Evolutionary conservation across 2,329 filamentous ascomycete genomes (phyloP).

Genomic region (Aspergillus sp.): DNA sequence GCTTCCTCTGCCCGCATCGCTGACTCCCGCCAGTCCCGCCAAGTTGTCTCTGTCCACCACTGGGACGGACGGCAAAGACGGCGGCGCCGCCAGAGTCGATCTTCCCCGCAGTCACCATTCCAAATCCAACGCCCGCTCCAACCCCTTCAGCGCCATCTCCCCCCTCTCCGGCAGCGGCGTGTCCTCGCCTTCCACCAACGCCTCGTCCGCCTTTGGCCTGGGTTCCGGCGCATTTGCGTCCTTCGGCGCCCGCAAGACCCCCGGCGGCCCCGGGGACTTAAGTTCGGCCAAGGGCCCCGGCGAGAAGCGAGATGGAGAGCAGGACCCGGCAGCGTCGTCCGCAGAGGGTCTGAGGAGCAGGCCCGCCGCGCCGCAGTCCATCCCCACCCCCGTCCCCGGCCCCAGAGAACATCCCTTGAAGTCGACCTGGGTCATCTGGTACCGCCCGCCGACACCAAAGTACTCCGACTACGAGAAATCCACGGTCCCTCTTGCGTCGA

Average conservation of each 20-base stretch:
- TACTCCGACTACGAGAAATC: conserved; percentile 98
- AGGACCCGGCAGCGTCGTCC: conserved; percentile 16
- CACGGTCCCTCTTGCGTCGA: conserved; percentile 72
- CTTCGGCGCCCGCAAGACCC: conserved; percentile 86
- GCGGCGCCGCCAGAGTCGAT: conserved; percentile 43
- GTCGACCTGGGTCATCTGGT: conserved; percentile 94
- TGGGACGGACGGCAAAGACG: conserved; percentile 46
- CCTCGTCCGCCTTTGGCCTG: conserved; percentile 83
- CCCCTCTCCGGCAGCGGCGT: conserved; percentile 60
- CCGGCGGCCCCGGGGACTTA: conserved; percentile 70
- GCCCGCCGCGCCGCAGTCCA: conserved; percentile 21
- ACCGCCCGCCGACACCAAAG: conserved; percentile 90
- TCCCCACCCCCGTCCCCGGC: conserved; percentile 23
- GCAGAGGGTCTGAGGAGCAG: conserved; percentile 28
- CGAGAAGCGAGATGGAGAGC: conserved; percentile 53
- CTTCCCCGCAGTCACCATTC: conserved; percentile 55
- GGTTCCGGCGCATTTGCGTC: conserved; percentile 94
- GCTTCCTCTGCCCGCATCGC: conserved; percentile 11
- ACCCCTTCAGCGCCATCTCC: conserved; percentile 69
- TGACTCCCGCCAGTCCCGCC: conserved; percentile 52
- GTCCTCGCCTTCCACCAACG: conserved; percentile 64
- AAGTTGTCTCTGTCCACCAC: conserved; percentile 85
- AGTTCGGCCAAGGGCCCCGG: conserved; percentile 49
- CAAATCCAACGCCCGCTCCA: conserved; percentile 66
- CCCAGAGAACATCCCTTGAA: conserved; percentile 55